These are phyloP conservation scores for Leishmania major DNA, from an alignment of 208 protist species.

Conservation along the genomic window DNA sequence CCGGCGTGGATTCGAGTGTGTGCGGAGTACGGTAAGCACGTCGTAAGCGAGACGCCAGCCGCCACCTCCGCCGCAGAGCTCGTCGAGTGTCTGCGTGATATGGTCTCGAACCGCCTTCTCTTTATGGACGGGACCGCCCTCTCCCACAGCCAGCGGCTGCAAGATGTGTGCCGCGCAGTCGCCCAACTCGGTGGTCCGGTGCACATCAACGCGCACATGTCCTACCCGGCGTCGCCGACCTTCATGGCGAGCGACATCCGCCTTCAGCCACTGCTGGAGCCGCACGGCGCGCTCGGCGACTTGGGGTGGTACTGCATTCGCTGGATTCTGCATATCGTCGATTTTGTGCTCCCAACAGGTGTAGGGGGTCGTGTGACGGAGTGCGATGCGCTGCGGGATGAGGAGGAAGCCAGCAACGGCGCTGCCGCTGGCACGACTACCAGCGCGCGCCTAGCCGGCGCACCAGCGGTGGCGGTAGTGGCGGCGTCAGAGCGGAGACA, in stretches of 20 bases:
- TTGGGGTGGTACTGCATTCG: slow-evolving; percentile 83
- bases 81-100: slow-evolving; percentile 42
- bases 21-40: slow-evolving; percentile 61
- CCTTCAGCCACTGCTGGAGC: slow-evolving; percentile 55
- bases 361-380: slow-evolving; percentile 54
- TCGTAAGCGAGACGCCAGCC: slow-evolving; percentile 73
- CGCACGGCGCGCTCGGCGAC: slow-evolving; percentile 70
- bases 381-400: slow-evolving; percentile 27
- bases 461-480: not conserved
- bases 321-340: slow-evolving; percentile 63
- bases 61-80: slow-evolving; percentile 42
- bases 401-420: not conserved
- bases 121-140: slow-evolving; percentile 77
- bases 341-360: slow-evolving; percentile 54
- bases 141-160: slow-evolving; percentile 56
- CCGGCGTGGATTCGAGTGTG: slow-evolving; percentile 61
- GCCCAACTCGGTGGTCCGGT: slow-evolving; percentile 35
- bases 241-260: slow-evolving; percentile 69
- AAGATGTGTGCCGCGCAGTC: slow-evolving; percentile 43
- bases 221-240: slow-evolving; percentile 46
- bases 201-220: slow-evolving; percentile 62
- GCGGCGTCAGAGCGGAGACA: not conserved
- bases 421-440: not conserved
- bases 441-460: not conserved
- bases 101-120: slow-evolving; percentile 53